A percentile compares a stretch with the other conserved stretches of the same genome.
phyloP scores from a whole-genome alignment of 805 yeast species.

The Cyberlindnera suaveolens region DNA sequence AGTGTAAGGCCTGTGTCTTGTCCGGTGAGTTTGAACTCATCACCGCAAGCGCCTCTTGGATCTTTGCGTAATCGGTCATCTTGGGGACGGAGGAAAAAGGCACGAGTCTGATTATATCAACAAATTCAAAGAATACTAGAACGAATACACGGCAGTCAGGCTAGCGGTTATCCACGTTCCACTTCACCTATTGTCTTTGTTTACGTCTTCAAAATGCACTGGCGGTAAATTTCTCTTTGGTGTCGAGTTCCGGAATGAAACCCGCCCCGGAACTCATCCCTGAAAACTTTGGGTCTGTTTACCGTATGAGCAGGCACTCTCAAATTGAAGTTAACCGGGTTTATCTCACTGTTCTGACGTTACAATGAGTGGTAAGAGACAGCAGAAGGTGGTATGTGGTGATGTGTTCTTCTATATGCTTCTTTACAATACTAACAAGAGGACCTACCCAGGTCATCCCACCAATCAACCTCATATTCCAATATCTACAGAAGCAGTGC shows the following conservation, averaged over 20 bases:
- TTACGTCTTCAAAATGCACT: too few relatives aligned
- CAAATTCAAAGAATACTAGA: too few relatives aligned
- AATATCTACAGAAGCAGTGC: slow-evolving; percentile 75
- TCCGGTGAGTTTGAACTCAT: slow-evolving; percentile 22
- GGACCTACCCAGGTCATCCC: slow-evolving; percentile 50
- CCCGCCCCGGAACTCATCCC: too few relatives aligned
- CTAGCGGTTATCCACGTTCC: too few relatives aligned
- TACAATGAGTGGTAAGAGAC: slow-evolving; percentile 35
- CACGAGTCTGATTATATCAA: too few relatives aligned
- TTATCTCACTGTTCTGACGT: not conserved
- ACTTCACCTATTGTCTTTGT: too few relatives aligned
- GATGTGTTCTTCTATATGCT: not conserved
- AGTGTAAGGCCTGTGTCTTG: slow-evolving; percentile 43
- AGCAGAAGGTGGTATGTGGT: slow-evolving; percentile 38
- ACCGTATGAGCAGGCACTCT: not conserved
- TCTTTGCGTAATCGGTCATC: slow-evolving; percentile 8
- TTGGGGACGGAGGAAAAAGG: not conserved
- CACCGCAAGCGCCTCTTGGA: slow-evolving; percentile 21
- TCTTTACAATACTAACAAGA: slow-evolving; percentile 1
- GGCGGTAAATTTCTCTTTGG: too few relatives aligned
- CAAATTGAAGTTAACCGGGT: not conserved
- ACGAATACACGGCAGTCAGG: too few relatives aligned
- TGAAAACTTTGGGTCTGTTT: not conserved
- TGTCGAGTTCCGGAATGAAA: too few relatives aligned
- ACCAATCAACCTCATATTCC: slow-evolving; percentile 88